Evolutionary conservation across 1,284 basidiomycete genomes (phyloP).

Genomic region (Irpex sp.): DNA sequence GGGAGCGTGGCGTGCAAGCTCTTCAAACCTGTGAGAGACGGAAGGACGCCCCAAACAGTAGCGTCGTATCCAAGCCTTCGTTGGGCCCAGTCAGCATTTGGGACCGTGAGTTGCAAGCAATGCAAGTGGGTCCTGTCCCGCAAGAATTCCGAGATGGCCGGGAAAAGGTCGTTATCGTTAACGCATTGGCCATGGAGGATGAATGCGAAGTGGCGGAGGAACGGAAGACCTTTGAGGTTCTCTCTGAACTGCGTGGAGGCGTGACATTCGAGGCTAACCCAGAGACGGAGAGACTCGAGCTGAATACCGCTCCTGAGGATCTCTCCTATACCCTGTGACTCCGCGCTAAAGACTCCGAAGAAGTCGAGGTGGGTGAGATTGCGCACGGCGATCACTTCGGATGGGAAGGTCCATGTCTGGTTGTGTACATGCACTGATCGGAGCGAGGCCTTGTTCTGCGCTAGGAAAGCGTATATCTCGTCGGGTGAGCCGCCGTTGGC

Average conservation of each 20-base stretch:
- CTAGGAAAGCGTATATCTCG: constrained; percentile 54
- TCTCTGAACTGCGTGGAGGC: constrained; percentile 59
- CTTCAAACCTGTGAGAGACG: constrained; percentile 56
- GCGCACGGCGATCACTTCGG: constrained; percentile 59
- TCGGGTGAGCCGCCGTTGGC: constrained; percentile 47
- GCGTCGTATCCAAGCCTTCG: constrained; percentile 71
- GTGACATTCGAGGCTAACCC: constrained; percentile 57
- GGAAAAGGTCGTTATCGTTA: constrained; percentile 69
- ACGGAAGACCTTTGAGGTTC: constrained; percentile 53
- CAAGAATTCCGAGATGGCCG: constrained; percentile 72
- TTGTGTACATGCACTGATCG: constrained; percentile 65
- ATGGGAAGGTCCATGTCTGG: constrained; percentile 64
- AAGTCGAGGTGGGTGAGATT: constrained; percentile 74
- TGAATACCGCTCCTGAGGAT: constrained; percentile 69
- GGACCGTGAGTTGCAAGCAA: constrained; percentile 61
- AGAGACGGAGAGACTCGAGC: constrained; percentile 66
- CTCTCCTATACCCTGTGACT: constrained; percentile 60
- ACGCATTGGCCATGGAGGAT: constrained; percentile 57
- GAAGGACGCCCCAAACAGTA: constrained; percentile 76
- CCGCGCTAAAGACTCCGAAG: constrained; percentile 59
- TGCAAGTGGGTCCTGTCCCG: constrained; percentile 61
- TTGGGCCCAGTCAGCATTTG: constrained; percentile 53
- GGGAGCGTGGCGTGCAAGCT: constrained; percentile 70
- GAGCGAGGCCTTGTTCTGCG: constrained; percentile 61
- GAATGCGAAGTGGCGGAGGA: constrained; percentile 72